Percentiles rank a stretch among this genome's conserved stretches.
Evolutionary conservation across 192 early-diverging fungal species (phyloP).

Genomic region (Podila verticillata): DNA sequence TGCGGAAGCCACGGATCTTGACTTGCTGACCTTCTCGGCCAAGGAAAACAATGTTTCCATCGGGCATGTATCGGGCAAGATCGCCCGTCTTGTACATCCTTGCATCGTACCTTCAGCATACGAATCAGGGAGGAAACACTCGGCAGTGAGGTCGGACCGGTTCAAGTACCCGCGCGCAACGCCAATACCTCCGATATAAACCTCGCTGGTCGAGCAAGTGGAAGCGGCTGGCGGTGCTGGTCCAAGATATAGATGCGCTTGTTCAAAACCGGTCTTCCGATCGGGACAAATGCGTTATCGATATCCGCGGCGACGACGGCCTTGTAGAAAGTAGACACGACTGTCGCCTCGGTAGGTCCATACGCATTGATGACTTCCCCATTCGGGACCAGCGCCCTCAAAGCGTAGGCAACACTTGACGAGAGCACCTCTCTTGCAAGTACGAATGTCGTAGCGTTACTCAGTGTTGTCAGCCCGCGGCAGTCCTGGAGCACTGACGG

Average conservation of each 20-base stretch:
- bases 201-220: slow-evolving; percentile 45
- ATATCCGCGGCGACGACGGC: slow-evolving; percentile 9
- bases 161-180: slow-evolving; percentile 56
- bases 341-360: slow-evolving; percentile 37
- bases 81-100: slow-evolving; percentile 52
- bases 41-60: slow-evolving; percentile 39
- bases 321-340: background rate
- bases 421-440: background rate
- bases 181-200: slow-evolving; percentile 46
- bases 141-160: slow-evolving; percentile 29
- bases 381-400: background rate
- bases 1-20: slow-evolving; percentile 57
- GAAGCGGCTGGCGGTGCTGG: slow-evolving; percentile 16
- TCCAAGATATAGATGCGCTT: slow-evolving; percentile 39
- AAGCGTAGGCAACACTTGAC: background rate
- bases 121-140: slow-evolving; percentile 50
- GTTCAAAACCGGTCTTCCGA: slow-evolving; percentile 26
- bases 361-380: slow-evolving; percentile 27
- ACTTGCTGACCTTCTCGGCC: slow-evolving; percentile 50
- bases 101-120: slow-evolving; percentile 12
- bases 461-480: slow-evolving; percentile 5
- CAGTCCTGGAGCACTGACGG: slow-evolving; percentile 12
- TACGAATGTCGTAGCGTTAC: background rate
- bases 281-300: slow-evolving; percentile 19
- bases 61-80: slow-evolving; percentile 21